Conservation (phyloP, 345 rosid species). For the Balakata baccata region DNA sequence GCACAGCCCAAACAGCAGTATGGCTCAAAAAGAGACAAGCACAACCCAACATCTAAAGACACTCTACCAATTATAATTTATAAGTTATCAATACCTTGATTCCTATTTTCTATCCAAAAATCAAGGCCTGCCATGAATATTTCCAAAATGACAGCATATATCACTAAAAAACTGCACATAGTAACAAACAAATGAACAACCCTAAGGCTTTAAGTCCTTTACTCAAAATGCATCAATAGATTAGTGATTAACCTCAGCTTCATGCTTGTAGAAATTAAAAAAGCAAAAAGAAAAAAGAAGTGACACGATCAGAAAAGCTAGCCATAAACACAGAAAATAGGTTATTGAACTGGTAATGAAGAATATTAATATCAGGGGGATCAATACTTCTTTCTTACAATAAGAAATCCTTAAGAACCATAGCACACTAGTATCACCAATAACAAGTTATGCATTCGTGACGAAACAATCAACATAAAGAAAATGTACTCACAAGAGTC, state of each 20-base stretch:
- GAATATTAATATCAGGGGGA: background rate
- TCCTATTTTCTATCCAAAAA: background rate
- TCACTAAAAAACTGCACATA: background rate
- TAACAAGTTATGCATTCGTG: background rate
- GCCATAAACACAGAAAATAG: background rate
- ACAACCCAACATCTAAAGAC: background rate
- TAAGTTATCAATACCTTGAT: too few relatives aligned
- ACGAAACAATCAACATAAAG: background rate
- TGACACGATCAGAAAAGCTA: too few relatives aligned
- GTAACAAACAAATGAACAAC: background rate
- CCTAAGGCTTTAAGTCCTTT: background rate
- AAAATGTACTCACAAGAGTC: slow-evolving; percentile 55
- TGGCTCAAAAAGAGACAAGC: background rate
- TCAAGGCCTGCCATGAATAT: background rate
- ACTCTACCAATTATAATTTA: background rate
- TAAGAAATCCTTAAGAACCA: background rate
- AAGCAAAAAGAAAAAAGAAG: background rate
- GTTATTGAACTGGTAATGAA: too few relatives aligned
- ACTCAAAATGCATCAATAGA: slow-evolving; percentile 53
- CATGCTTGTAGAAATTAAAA: slow-evolving; percentile 44
- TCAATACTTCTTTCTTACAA: background rate
- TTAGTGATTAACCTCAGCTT: slow-evolving; percentile 67
- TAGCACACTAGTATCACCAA: background rate
- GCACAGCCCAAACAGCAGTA: background rate
- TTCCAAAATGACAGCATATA: background rate